Percentiles rank a stretch among this genome's conserved stretches.
Evolutionary conservation across 768 basidiomycete genomes (phyloP).

Genomic region (Amanita molliuscula): DNA sequence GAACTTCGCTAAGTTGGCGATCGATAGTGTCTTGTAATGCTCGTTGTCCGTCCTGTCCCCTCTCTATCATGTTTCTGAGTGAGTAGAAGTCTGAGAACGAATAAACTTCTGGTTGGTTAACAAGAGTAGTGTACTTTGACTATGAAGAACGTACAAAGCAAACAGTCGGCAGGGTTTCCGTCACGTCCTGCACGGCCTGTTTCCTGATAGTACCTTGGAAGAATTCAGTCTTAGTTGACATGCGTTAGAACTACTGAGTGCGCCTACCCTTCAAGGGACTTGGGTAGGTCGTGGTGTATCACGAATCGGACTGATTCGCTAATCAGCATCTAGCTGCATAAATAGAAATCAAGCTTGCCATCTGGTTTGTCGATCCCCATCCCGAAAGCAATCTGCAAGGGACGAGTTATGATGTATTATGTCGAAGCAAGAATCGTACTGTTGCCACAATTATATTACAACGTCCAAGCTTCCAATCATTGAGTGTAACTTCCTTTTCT

Average conservation of each 20-base stretch:
- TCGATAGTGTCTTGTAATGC: slow-evolving; percentile 45
- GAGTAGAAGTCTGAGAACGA: slow-evolving; percentile 44
- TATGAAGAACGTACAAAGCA: slow-evolving; percentile 55
- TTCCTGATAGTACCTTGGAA: slow-evolving; percentile 78
- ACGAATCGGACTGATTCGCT: slow-evolving; percentile 70
- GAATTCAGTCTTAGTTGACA: slow-evolving; percentile 3
- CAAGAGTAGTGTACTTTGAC: slow-evolving; percentile 1
- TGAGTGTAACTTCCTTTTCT: slow-evolving; percentile 54
- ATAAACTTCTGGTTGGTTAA: slow-evolving; percentile 44
- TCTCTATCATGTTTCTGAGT: slow-evolving; percentile 51
- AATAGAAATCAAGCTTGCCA: slow-evolving; percentile 28
- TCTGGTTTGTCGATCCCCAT: slow-evolving; percentile 93
- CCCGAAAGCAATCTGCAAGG: slow-evolving; percentile 78
- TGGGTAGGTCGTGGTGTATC: slow-evolving; percentile 78
- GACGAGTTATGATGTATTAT: slow-evolving; percentile 2
- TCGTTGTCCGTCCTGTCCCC: slow-evolving; percentile 33
- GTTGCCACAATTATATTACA: slow-evolving; percentile 89
- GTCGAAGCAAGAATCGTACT: slow-evolving; percentile 28
- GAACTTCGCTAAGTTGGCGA: slow-evolving; percentile 54
- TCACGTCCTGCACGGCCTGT: slow-evolving; percentile 96
- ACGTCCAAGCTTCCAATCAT: slow-evolving; percentile 63
- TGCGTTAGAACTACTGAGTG: not conserved
- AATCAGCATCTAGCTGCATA: not conserved
- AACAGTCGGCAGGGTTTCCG: slow-evolving; percentile 71
- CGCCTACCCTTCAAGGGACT: slow-evolving; percentile 71